Evolutionary conservation across 2,329 filamentous ascomycete species (phyloP).

Genomic region (Sclerotinia trifoliorum): DNA sequence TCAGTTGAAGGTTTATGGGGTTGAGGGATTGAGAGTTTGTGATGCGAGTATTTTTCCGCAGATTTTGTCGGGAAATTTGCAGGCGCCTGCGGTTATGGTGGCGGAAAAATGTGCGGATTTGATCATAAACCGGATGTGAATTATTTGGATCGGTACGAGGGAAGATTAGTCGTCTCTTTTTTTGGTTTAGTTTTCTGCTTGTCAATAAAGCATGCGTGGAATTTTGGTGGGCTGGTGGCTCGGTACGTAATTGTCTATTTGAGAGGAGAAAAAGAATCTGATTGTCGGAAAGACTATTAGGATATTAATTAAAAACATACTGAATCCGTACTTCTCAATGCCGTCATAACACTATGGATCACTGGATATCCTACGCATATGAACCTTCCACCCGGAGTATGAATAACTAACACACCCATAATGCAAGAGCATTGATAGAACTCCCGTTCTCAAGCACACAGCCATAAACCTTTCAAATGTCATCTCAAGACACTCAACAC

Average conservation of each 20-base stretch:
- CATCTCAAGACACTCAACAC: constrained; percentile 3
- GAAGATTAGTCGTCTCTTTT: background rate
- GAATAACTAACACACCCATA: background rate
- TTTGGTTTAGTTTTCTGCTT: background rate
- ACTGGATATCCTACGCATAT: background rate
- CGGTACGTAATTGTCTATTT: background rate
- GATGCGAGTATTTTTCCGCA: constrained; percentile 35
- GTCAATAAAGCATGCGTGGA: background rate
- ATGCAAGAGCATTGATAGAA: constrained; percentile 7
- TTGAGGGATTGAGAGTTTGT: constrained; percentile 32
- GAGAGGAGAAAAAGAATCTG: background rate
- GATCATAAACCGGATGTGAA: constrained; percentile 15
- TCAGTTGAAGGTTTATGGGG: constrained; percentile 33
- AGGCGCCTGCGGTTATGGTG: constrained; percentile 33
- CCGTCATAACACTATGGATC: no score
- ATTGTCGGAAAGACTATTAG: no score
- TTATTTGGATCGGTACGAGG: background rate
- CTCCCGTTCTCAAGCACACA: background rate
- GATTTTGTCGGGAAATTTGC: constrained; percentile 31
- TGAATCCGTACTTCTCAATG: background rate
- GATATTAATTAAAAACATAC: background rate
- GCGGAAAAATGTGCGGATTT: constrained; percentile 31
- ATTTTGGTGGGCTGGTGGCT: no score
- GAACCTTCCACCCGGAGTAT: constrained; percentile 48
- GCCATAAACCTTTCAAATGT: background rate